Conservation (phyloP, 352 stramenopile species). For the Pythium sukuiense region DNA sequence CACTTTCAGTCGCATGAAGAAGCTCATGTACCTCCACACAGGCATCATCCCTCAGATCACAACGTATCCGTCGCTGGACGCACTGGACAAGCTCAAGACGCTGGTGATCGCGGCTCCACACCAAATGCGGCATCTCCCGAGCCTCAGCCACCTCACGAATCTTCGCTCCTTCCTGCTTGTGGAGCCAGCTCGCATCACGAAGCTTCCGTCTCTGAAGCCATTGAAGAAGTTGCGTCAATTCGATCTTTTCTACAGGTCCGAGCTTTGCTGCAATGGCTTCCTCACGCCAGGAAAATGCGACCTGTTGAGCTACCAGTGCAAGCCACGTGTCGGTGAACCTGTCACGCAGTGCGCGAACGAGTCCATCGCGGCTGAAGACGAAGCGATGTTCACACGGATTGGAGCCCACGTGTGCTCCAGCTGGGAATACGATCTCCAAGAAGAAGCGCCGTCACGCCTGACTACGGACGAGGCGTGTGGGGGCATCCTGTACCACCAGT, state of each 20-base stretch:
- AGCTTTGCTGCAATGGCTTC: constrained; percentile 30
- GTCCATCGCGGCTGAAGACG: constrained; percentile 5
- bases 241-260: neutral
- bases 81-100: constrained; percentile 33
- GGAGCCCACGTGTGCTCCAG: constrained; percentile 10
- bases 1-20: constrained; percentile 39
- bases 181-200: neutral
- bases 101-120: constrained; percentile 27
- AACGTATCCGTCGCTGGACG: constrained; percentile 36
- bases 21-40: constrained; percentile 40
- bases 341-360: constrained; percentile 8
- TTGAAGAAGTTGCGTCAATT: constrained; percentile 22
- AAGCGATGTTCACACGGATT: neutral
- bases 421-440: constrained; percentile 13
- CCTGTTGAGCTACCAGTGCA: constrained; percentile 16
- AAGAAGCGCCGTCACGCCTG: neutral
- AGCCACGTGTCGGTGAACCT: neutral
- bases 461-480: constrained; percentile 18
- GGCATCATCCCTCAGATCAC: constrained; percentile 30
- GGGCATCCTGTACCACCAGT: constrained; percentile 22
- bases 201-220: constrained; percentile 15
- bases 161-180: constrained; percentile 13
- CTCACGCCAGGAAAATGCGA: constrained; percentile 19
- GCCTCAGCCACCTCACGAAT: constrained; percentile 4
- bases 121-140: neutral